Percentiles rank a stretch among this genome's conserved stretches.
Conservation (phyloP, 768 basidiomycete genomes). For the Boletus rubropictus region DNA sequence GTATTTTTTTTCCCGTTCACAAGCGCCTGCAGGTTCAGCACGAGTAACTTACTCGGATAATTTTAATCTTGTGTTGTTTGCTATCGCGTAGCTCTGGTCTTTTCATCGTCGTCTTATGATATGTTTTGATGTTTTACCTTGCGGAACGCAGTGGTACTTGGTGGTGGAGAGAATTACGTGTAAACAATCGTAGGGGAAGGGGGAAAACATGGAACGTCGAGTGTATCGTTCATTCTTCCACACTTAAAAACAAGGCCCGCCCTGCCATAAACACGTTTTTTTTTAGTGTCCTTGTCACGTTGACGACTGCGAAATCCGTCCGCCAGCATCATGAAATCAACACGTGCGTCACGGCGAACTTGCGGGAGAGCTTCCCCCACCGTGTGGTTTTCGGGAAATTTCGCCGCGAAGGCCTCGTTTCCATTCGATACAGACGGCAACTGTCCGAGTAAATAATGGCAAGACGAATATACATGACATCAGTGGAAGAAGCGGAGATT, state of each 20-base stretch:
- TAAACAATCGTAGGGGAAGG: not conserved
- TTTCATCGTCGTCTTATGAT: conserved; percentile 12
- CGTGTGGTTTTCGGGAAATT: too few species aligned
- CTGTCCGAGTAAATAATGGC: too few species aligned
- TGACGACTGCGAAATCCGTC: not conserved
- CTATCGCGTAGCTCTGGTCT: conserved; percentile 13
- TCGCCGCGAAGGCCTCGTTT: too few species aligned
- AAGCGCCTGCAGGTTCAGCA: conserved; percentile 25
- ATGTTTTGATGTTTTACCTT: conserved; percentile 9
- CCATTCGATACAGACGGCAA: too few species aligned
- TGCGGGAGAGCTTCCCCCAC: too few species aligned
- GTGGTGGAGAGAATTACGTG: not conserved
- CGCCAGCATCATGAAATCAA: not conserved
- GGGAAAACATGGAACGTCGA: not conserved
- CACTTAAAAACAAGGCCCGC: not conserved
- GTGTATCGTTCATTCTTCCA: not conserved
- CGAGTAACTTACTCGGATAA: conserved; percentile 32
- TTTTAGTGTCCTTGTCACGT: not conserved
- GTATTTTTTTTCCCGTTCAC: conserved; percentile 8
- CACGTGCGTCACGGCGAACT: too few species aligned
- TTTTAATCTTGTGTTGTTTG: conserved; percentile 23
- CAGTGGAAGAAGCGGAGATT: too few species aligned
- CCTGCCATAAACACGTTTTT: conserved; percentile 8
- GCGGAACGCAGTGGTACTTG: too few species aligned
- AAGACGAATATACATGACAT: too few species aligned